phyloP scores from a whole-genome alignment of 2,329 filamentous ascomycete species.

The Curvularia eragrostidis region DNA sequence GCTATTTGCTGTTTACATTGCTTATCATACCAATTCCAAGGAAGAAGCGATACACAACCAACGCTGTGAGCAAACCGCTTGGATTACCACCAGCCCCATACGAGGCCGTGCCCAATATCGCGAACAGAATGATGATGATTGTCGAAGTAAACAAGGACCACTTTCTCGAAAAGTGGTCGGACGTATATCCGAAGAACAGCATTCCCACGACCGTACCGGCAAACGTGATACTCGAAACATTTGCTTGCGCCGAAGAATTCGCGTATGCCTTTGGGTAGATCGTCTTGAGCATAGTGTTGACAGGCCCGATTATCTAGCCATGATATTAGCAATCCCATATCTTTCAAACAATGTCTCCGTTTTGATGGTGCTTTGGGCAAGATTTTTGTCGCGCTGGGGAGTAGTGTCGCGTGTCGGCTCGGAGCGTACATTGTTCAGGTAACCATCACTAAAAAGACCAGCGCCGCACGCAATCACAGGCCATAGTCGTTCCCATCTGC shows the following conservation, averaged over 20 bases:
- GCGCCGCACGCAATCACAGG: constrained; percentile 88
- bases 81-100: constrained; percentile 75
- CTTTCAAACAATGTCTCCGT: background rate
- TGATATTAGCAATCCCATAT: constrained; percentile 19
- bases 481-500: constrained; percentile 59
- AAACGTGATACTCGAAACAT: constrained; percentile 83
- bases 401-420: constrained; percentile 15
- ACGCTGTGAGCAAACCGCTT: constrained; percentile 75
- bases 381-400: constrained; percentile 11
- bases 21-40: constrained; percentile 57
- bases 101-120: constrained; percentile 76
- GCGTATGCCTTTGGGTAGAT: constrained; percentile 76
- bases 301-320: constrained; percentile 79
- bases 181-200: constrained; percentile 78
- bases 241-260: constrained; percentile 71
- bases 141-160: constrained; percentile 83
- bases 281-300: constrained; percentile 74
- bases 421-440: constrained; percentile 77
- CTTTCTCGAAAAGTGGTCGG: constrained; percentile 84
- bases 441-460: constrained; percentile 89
- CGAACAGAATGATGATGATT: constrained; percentile 83
- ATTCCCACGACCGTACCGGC: constrained; percentile 85
- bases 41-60: constrained; percentile 86
- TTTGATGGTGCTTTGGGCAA: constrained; percentile 8
- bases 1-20: background rate